These are phyloP conservation scores for Mollisia scopiformis DNA, from an alignment of 2,329 filamentous ascomycete genomes.

Conservation along the genomic window DNA sequence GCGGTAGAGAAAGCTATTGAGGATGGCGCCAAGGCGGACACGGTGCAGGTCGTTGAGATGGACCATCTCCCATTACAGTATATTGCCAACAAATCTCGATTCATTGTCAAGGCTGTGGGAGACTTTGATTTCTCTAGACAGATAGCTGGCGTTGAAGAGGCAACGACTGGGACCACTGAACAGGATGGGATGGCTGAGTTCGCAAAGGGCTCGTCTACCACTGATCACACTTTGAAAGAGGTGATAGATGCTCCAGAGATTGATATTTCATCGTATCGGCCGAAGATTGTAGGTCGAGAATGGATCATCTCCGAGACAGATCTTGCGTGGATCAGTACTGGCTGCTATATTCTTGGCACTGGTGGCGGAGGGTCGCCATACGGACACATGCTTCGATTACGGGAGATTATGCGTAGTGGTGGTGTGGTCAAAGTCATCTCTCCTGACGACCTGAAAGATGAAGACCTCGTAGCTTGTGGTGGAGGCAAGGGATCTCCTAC, in stretches of 20 bases:
- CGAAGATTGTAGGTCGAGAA: slow-evolving; percentile 48
- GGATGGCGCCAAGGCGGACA: slow-evolving; percentile 18
- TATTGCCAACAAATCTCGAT: slow-evolving; percentile 44
- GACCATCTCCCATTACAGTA: slow-evolving; percentile 26
- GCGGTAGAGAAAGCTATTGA: slow-evolving; percentile 14
- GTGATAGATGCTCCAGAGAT: slow-evolving; percentile 25
- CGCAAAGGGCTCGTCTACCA: slow-evolving; percentile 25
- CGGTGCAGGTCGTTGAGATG: slow-evolving; percentile 24
- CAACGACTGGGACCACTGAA: slow-evolving; percentile 1
- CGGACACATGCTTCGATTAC: slow-evolving; percentile 52
- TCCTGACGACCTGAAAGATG: slow-evolving; percentile 51
- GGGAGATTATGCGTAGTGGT: slow-evolving; percentile 53
- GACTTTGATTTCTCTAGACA: slow-evolving; percentile 53
- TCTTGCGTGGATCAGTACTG: slow-evolving; percentile 55
- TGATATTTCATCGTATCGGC: slow-evolving; percentile 47
- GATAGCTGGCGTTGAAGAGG: slow-evolving; percentile 22
- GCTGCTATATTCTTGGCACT: slow-evolving; percentile 62
- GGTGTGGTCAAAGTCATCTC: slow-evolving; percentile 54
- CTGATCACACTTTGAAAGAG: slow-evolving; percentile 11
- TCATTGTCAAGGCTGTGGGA: slow-evolving; percentile 62
- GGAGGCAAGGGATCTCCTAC: slow-evolving; percentile 62
- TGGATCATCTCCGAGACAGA: slow-evolving; percentile 62
- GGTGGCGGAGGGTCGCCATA: slow-evolving; percentile 62
- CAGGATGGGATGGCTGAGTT: slow-evolving; percentile 31
- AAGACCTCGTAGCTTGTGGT: slow-evolving; percentile 56